Conservation (phyloP, 2,329 filamentous ascomycete species). For the Aspergillus fischeri region DNA sequence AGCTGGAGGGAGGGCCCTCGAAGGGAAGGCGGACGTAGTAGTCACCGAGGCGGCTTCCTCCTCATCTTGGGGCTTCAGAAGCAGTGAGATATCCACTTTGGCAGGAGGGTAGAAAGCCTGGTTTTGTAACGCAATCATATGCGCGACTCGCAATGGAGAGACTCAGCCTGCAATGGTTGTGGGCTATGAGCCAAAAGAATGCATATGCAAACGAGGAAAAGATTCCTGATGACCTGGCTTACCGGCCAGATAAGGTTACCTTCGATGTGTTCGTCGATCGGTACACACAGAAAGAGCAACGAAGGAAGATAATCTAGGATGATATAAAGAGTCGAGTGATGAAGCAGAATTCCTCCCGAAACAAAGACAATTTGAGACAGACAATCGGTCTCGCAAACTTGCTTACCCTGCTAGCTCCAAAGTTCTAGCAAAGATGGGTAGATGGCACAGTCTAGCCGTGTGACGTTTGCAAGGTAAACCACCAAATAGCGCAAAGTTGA, state of each 20-base stretch:
- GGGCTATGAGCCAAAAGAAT: conserved; percentile 1
- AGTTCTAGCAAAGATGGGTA: neutral
- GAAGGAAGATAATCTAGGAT: neutral
- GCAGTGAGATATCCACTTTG: conserved; percentile 92
- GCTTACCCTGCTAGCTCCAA: neutral
- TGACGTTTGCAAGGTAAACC: neutral
- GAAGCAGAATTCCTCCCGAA: neutral
- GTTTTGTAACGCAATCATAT: conserved; percentile 43
- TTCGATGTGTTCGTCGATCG: neutral
- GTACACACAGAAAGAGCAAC: neutral
- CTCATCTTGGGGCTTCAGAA: conserved; percentile 63
- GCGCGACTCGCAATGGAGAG: conserved; percentile 28
- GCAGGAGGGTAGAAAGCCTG: conserved; percentile 44
- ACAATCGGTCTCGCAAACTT: neutral
- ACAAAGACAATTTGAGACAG: neutral
- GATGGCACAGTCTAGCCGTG: neutral
- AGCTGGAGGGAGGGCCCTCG: conserved; percentile 23
- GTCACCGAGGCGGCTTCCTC: conserved; percentile 29
- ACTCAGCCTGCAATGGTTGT: conserved; percentile 4
- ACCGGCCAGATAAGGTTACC: neutral
- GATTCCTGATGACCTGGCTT: neutral
- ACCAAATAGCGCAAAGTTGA: neutral
- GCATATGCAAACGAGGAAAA: neutral
- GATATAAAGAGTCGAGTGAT: neutral
- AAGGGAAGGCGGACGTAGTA: conserved; percentile 29